Evolutionary conservation across 2,329 filamentous ascomycete species (phyloP).

Genomic region (Thermochaetoides dissita): DNA sequence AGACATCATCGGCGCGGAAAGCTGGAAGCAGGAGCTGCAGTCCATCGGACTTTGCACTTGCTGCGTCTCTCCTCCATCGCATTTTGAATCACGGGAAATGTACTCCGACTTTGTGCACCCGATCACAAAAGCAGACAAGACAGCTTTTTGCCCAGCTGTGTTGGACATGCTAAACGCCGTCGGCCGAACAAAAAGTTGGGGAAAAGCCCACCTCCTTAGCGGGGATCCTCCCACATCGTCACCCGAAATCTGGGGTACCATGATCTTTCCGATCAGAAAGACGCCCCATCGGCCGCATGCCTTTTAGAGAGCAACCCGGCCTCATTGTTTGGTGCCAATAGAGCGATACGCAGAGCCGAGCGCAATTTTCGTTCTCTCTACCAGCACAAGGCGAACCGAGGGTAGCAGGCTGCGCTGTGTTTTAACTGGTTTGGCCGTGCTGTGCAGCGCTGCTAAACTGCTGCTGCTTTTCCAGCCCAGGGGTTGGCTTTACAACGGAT

Average conservation of each 20-base stretch:
- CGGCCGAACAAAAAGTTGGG: conserved; percentile 3
- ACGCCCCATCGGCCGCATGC: no score
- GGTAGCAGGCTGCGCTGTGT: background rate
- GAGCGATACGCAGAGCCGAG: conserved; percentile 4
- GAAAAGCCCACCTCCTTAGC: conserved; percentile 1
- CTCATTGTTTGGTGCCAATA: no score
- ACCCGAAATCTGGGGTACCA: conserved; percentile 16
- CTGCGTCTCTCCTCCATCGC: no score
- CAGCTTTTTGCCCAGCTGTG: background rate
- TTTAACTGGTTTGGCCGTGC: no score
- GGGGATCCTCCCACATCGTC: conserved; percentile 7
- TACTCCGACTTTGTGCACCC: background rate
- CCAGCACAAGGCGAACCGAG: background rate
- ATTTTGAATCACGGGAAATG: no score
- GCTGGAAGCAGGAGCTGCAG: no score
- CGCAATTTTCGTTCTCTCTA: conserved; percentile 3
- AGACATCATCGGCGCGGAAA: background rate
- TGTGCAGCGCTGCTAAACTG: no score
- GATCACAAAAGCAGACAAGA: background rate
- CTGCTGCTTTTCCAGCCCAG: background rate
- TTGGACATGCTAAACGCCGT: background rate
- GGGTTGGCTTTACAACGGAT: conserved; percentile 4
- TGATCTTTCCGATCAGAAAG: conserved; percentile 1
- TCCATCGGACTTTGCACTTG: no score
- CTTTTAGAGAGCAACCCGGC: no score